These are phyloP conservation scores for Naematelia encephala DNA, from an alignment of 768 basidiomycete species.

Conservation along the genomic window DNA sequence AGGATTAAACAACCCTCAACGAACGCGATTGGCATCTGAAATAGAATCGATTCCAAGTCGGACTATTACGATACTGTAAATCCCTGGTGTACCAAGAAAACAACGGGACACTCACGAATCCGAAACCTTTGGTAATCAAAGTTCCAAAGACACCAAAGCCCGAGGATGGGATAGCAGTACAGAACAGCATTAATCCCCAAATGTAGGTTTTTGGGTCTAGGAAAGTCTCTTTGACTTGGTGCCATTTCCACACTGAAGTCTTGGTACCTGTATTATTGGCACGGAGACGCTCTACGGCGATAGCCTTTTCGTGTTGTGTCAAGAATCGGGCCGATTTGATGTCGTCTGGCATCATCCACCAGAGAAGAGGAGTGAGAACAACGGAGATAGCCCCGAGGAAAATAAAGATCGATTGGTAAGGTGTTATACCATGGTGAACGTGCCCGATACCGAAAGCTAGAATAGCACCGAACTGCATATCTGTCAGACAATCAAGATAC, in stretches of 20 bases:
- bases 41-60: constrained; percentile 18
- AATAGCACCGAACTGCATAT: constrained; percentile 17
- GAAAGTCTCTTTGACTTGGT: constrained; percentile 34
- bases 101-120: constrained; percentile 11
- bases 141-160: constrained; percentile 28
- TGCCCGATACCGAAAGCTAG: constrained; percentile 13
- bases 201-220: constrained; percentile 34
- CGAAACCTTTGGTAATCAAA: constrained; percentile 27
- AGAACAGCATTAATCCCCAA: constrained; percentile 26
- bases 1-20: constrained; percentile 11
- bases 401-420: constrained; percentile 27
- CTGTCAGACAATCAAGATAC: background rate
- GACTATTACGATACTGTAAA: constrained; percentile 32
- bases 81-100: background rate
- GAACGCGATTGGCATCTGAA: constrained; percentile 28
- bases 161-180: constrained; percentile 16
- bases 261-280: constrained; percentile 35
- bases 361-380: constrained; percentile 13
- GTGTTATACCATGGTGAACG: constrained; percentile 3
- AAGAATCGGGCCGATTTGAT: constrained; percentile 27
- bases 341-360: constrained; percentile 22
- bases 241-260: constrained; percentile 27
- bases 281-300: constrained; percentile 28
- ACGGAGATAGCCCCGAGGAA: constrained; percentile 22
- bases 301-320: constrained; percentile 20